Base-by-base conservation (phyloP, 164 flowering plant species). In the Berberis vulgaris region DNA sequence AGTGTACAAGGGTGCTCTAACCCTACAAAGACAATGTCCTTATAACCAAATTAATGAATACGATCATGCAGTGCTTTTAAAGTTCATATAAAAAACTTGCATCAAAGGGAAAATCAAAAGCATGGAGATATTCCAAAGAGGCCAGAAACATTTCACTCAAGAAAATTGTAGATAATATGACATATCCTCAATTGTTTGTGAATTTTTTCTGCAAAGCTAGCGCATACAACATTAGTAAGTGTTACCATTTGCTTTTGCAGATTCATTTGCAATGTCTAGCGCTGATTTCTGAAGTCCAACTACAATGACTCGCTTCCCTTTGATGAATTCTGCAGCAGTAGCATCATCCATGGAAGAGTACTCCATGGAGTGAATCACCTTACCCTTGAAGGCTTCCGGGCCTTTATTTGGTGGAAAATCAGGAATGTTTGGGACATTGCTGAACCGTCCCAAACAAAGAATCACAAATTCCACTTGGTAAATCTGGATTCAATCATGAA, bases 281-380 rank as follows among this genome's bases (percentile, higher is more conserved):
- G 83, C 88, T 10, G 86, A 80, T 72, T 84, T 84, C 62, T 68
- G 77, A 49, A 69, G 72, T 46, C 84, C 88, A 6, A 84, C 76
- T 1, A 82, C 76, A 2, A 77, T 62, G 40, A 80, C 81, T 3
- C 73, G 60, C 55, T 81, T 78, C 26, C 67, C 77, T 57, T 70
- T 70, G 43, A 78, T 61, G 8, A 81, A 62, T 3, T 71, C 61
- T 4, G 74, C 77, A 5, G 84, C 84, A 8, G 2, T 7, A 3
- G 68, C 66, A 59, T 78, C 55, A 11, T 73, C 78, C 81, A 82
- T 73, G 53, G 77, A 79, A 9, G 86, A 69, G 69, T 80, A 86
- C 43, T 86, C 84, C 91, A 75, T 82, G 4, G 86, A 71, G 67
- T 86, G 86, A 54, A 86, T 43, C 57, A 78, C 88, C 63, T 75